Percentiles rank a stretch among this genome's conserved stretches.
Evolutionary conservation across 352 stramenopile genomes (phyloP).

Genomic region (Globisporangium mamillatum): DNA sequence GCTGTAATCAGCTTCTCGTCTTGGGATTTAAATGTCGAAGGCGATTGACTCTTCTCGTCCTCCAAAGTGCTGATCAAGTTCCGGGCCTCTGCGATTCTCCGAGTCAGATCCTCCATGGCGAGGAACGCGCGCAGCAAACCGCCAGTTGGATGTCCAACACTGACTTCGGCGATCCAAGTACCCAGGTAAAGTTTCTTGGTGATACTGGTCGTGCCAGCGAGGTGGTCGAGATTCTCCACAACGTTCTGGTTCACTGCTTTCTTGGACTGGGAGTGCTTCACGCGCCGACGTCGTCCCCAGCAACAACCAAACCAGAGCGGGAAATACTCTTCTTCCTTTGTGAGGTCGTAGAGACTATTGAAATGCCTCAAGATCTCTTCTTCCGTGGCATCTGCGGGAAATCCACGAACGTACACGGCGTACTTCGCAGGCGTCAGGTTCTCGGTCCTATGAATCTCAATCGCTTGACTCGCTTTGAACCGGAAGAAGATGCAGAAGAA

Average conservation of each 20-base stretch:
- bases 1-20: constrained; percentile 38
- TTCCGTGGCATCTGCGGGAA: constrained; percentile 63
- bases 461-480: constrained; percentile 34
- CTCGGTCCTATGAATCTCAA: constrained; percentile 66
- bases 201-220: constrained; percentile 34
- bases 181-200: constrained; percentile 66
- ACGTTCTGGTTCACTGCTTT: constrained; percentile 16
- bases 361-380: constrained; percentile 79
- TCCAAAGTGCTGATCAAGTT: constrained; percentile 52
- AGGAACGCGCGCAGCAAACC: constrained; percentile 72
- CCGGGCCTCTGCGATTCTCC: constrained; percentile 54
- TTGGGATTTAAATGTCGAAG: constrained; percentile 27
- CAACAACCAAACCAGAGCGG: constrained; percentile 65
- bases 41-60: constrained; percentile 26
- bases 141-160: constrained; percentile 69
- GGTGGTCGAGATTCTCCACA: constrained; percentile 68
- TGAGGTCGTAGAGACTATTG: constrained; percentile 68
- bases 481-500: constrained; percentile 60
- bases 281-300: constrained; percentile 47
- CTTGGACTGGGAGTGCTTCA: constrained; percentile 16
- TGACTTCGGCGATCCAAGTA: constrained; percentile 86
- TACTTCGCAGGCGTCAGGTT: constrained; percentile 85
- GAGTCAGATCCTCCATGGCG: constrained; percentile 63
- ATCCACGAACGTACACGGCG: constrained; percentile 66
- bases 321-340: constrained; percentile 54